Percentiles rank a stretch among this genome's conserved stretches.
Conservation (phyloP, 2,329 filamentous ascomycete genomes). For the Claviceps sp. region DNA sequence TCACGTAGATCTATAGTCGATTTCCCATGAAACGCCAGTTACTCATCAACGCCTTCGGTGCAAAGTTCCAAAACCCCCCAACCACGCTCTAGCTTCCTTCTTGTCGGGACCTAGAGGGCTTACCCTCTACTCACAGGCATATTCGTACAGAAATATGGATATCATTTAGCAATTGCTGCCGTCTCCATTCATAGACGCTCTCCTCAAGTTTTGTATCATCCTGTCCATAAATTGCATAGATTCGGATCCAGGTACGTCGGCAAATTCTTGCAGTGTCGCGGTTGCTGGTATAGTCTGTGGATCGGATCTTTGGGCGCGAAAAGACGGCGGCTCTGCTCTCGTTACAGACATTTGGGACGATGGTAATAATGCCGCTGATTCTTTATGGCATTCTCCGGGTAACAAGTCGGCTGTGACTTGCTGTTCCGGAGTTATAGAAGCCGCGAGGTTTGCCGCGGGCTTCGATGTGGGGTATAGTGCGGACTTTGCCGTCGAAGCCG, state of each 20-base stretch:
- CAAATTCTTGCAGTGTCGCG: constrained; percentile 18
- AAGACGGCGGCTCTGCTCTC: neutral
- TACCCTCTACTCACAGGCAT: neutral
- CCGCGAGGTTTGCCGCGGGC: constrained; percentile 6
- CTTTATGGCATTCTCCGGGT: neutral
- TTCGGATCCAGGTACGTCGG: constrained; percentile 28
- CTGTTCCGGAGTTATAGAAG: constrained; percentile 2
- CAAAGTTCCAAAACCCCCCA: neutral
- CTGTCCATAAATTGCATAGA: constrained; percentile 37
- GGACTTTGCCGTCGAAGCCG: too few relatives aligned
- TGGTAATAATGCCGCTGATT: neutral
- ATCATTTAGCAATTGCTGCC: neutral
- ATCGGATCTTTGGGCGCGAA: neutral
- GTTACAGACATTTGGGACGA: constrained; percentile 4
- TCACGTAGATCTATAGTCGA: neutral
- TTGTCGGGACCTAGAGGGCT: neutral
- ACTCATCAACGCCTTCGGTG: neutral
- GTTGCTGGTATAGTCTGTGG: neutral
- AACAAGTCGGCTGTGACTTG: neutral
- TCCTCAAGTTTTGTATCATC: constrained; percentile 37
- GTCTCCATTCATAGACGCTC: constrained; percentile 17
- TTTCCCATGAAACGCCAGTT: neutral
- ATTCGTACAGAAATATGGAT: neutral
- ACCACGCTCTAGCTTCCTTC: neutral
- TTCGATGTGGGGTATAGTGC: too few relatives aligned